Base-by-base conservation (phyloP, 2,329 filamentous ascomycete genomes). In the Sporothrix schenckii region DNA sequence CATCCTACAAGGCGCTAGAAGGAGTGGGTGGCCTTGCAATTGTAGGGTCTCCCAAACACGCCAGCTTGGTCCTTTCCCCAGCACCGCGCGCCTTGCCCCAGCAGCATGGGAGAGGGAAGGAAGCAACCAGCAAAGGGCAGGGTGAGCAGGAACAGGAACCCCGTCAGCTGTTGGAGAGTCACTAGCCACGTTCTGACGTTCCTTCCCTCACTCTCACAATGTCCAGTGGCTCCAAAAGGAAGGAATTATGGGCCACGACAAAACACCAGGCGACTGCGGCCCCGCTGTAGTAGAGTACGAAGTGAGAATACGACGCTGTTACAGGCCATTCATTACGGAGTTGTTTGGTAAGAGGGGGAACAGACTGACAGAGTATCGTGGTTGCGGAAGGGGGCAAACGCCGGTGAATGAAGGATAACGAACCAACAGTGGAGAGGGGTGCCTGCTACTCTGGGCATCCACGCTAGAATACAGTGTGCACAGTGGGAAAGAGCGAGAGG, bases 231-330 rank as follows among this genome's bases (percentile, higher is more conserved):
- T 34, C 34, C 34, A 34, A 6, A 34, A 9, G 34, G 34, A 34
- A 34, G 34, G 34, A 34, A 34, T 34, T 34, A 34, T 34, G 34
- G 34, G 34, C 34, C 34, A 34, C 34, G 34, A 34, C 34, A 34
- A 34, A 34, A 34, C 34, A 50, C 16, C 49, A 50, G 2, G 11
- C 56, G 34, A 61, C 34, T n/a, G 30, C 54, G 60, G 41, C 24
- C 63, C 61, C 63, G 63, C 63, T 66, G 63, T 66, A 50, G 61
- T 27, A 53, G 63, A 66, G n/a, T 53, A 27, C 30, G 30, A 7
- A 41, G 24, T 52, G 60, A 24, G 56, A 61, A 61, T 44, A 39
- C 56, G 11, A 61, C 56, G 11, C 11, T 61, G 34, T 34, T 34
- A 6, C 6, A 5, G 2, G 34, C 34, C 34, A 24, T 24, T 24